Conservation (phyloP, 306 rosid genomes). For the Inga laurina region DNA sequence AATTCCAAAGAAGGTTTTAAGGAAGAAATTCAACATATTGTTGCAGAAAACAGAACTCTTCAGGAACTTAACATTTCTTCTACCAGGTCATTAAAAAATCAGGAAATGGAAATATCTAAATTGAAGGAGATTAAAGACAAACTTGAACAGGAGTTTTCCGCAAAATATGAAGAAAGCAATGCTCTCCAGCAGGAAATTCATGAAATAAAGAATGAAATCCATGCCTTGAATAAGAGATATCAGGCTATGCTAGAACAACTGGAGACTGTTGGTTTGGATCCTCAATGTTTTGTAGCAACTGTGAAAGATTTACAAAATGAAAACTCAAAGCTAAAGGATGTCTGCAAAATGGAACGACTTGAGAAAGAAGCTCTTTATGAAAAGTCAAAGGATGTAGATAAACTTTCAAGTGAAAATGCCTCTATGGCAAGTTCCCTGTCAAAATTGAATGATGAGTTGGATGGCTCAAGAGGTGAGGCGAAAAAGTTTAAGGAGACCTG, state of each 20-base stretch:
- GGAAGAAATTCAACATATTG: conserved; percentile 65
- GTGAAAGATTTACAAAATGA: conserved; percentile 76
- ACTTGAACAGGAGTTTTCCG: conserved; percentile 66
- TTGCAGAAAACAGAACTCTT: conserved; percentile 75
- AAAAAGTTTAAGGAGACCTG: conserved; percentile 70
- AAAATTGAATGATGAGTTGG: conserved; percentile 69
- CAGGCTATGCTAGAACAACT: conserved; percentile 70
- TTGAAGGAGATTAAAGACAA: conserved; percentile 87
- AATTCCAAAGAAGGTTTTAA: conserved; percentile 64
- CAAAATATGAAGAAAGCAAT: conserved; percentile 69
- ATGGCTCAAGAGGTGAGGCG: conserved; percentile 51
- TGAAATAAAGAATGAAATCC: conserved; percentile 70
- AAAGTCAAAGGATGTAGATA: conserved; percentile 66
- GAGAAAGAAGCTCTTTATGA: conserved; percentile 70
- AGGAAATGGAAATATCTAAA: conserved; percentile 70
- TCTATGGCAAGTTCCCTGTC: conserved; percentile 60
- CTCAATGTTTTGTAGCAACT: conserved; percentile 59
- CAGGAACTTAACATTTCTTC: conserved; percentile 58
- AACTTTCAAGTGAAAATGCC: conserved; percentile 62
- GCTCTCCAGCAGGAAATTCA: conserved; percentile 60
- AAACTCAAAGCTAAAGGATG: conserved; percentile 67
- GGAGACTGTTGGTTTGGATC: conserved; percentile 70
- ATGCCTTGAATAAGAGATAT: conserved; percentile 60
- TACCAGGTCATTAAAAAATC: conserved; percentile 47
- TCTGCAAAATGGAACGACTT: conserved; percentile 55